Evolutionary conservation across 352 stramenopile species (phyloP).

Genomic region (Globisporangium irregulare): DNA sequence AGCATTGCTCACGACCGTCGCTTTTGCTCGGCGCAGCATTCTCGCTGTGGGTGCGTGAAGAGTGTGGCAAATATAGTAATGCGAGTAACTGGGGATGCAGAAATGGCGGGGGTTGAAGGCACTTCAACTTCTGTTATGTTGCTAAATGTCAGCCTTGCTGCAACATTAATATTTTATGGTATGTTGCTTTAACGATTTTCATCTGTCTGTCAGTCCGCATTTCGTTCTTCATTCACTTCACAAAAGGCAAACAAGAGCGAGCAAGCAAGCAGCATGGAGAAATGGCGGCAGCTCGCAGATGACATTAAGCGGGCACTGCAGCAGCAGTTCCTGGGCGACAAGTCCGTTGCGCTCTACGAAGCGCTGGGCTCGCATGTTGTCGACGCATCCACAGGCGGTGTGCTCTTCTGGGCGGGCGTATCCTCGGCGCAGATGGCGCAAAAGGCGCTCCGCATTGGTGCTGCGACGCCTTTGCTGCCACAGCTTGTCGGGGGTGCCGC

Average conservation of each 20-base stretch:
- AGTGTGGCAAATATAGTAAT: neutral
- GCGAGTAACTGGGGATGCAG: neutral
- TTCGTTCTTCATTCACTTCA: slow-evolving; percentile 3
- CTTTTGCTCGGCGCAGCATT: slow-evolving; percentile 11
- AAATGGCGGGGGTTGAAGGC: neutral
- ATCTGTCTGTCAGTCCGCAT: neutral
- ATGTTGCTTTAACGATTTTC: neutral
- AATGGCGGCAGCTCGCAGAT: slow-evolving; percentile 13
- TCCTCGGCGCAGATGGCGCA: slow-evolving; percentile 46
- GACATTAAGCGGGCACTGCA: slow-evolving; percentile 24
- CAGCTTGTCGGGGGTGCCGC: slow-evolving; percentile 34
- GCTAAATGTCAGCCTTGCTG: neutral
- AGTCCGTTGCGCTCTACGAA: slow-evolving; percentile 42
- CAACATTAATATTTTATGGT: neutral
- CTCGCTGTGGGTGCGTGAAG: neutral
- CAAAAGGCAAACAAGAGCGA: neutral
- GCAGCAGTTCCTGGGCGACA: slow-evolving; percentile 34
- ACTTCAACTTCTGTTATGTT: slow-evolving; percentile 14
- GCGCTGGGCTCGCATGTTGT: slow-evolving; percentile 33
- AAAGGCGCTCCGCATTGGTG: slow-evolving; percentile 41
- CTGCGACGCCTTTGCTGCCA: slow-evolving; percentile 43
- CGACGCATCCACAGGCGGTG: slow-evolving; percentile 48
- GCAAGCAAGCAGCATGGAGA: slow-evolving; percentile 10
- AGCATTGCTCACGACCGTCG: neutral
- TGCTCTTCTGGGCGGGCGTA: slow-evolving; percentile 45